Evolutionary conservation across 2,329 filamentous ascomycete genomes (phyloP), one percentile per base, ranked within the genome.

Genomic region (Ceratocystis eucalypticola): DNA sequence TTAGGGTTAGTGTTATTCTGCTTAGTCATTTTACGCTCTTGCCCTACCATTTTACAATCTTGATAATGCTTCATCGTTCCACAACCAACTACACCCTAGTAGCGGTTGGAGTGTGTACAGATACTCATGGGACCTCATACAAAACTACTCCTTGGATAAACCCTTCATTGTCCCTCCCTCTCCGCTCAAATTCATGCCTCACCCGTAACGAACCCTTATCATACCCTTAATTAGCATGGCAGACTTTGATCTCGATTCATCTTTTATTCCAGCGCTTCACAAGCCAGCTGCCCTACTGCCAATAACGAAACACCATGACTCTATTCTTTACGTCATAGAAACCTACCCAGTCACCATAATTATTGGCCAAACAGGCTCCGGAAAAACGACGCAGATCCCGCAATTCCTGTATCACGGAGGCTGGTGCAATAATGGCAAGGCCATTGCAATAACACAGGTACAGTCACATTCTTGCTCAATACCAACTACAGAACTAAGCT

Each of bases 371-470:
- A 97, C 94, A 1, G 94, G 94, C 3, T 96, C 89, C 28, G 92
- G 93, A 53, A 97, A 97, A 76, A 96, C 92, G 1, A 97, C 94
- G 0, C 94, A 97, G 74, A 87, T 97, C 55, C 94, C 94, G 0
- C 93, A 96, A 71, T 97, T 88, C 71, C 82, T 97, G 12, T 87
- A 96, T 67, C 81, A 89, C 71, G 89, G 88, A 72, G 93, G 93
- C 75, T 97, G 93, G 92, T 93, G 90, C 73, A 80, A 82, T 33
- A 83, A 91, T 73, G 91, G 89, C 22, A 95, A 92, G 73, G 75
- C 88, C 59, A 88, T 99, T 70, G 93, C 86, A 22, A 82, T 97
- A 55, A 97, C 94, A 17, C 93, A 97, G 84, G 91, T 91, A 78
- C 74, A 82, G 2, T 33, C 28, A 59, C 7, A 2, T 37, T 25